phyloP scores from a whole-genome alignment of 2,329 filamentous ascomycete genomes.

The Fusarium graminum region DNA sequence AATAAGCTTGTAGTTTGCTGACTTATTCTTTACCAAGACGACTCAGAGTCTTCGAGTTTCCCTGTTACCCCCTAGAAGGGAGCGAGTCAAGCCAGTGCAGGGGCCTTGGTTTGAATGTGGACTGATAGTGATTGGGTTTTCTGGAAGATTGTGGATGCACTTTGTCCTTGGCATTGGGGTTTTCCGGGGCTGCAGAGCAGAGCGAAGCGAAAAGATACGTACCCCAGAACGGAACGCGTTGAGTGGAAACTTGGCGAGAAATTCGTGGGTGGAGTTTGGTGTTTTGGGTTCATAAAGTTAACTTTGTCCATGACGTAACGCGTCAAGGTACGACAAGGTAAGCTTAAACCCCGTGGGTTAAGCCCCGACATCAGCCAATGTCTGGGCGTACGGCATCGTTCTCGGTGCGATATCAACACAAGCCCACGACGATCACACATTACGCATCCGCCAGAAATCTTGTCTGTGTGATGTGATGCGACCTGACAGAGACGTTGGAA shows the following conservation, averaged over 20 bases:
- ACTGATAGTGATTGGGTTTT: constrained; percentile 25
- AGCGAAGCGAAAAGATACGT: constrained; percentile 3
- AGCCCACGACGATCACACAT: constrained; percentile 33
- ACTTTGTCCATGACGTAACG: constrained; percentile 41
- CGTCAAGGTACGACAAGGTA: constrained; percentile 43
- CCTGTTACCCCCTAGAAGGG: constrained; percentile 9
- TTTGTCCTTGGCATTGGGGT: constrained; percentile 26
- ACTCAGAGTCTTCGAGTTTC: background rate
- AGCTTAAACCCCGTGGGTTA: constrained; percentile 45
- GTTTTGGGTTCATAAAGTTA: constrained; percentile 23
- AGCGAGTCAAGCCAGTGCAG: constrained; percentile 26
- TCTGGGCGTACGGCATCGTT: constrained; percentile 40
- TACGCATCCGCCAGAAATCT: constrained; percentile 11
- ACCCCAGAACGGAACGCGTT: background rate
- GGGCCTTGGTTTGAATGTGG: constrained; percentile 17
- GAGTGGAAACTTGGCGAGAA: constrained; percentile 24
- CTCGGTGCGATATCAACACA: constrained; percentile 40
- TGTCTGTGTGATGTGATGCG: constrained; percentile 2
- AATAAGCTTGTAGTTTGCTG: background rate
- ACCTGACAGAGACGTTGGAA: constrained; percentile 13
- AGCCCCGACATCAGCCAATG: background rate
- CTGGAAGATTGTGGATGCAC: constrained; percentile 33
- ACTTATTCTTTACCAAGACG: background rate
- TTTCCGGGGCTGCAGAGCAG: constrained; percentile 23
- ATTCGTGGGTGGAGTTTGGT: constrained; percentile 17